A percentile compares a stretch with the other conserved stretches of the same genome.
These are phyloP conservation scores for Kurtzmaniella quercitrusa DNA, from an alignment of 1,139 yeast species.

Conservation along the genomic window DNA sequence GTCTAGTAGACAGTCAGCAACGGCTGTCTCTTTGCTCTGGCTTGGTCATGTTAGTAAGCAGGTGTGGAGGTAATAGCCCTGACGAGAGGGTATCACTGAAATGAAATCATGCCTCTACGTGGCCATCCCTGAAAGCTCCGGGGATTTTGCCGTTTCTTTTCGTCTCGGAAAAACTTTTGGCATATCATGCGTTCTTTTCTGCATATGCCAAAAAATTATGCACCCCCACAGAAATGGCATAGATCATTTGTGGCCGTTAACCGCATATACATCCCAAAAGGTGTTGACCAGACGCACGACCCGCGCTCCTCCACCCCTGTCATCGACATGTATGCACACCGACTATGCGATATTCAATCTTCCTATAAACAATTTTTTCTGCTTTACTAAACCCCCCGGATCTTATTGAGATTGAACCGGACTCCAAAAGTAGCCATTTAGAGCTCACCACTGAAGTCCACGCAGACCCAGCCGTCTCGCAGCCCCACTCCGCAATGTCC, in stretches of 20 bases:
- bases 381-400: neutral
- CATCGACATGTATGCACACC: neutral
- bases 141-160: neutral
- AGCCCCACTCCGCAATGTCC: neutral
- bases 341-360: neutral
- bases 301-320: slow-evolving; percentile 1
- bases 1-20: too few relatives aligned
- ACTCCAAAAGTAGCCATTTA: too few relatives aligned
- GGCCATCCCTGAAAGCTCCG: neutral
- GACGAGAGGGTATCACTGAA: too few relatives aligned
- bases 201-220: neutral
- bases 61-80: too few relatives aligned
- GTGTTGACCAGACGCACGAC: neutral
- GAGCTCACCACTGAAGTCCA: neutral
- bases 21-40: too few relatives aligned
- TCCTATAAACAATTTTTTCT: neutral
- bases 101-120: too few relatives aligned
- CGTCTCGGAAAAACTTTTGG: neutral
- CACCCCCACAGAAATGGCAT: neutral
- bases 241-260: neutral
- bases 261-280: neutral
- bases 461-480: neutral
- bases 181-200: neutral
- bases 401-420: neutral
- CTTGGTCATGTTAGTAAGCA: too few relatives aligned